Evolutionary conservation across 1,284 basidiomycete species (phyloP), one percentile per base, ranked within the genome.

Genomic region (Irpex rosettiformis): DNA sequence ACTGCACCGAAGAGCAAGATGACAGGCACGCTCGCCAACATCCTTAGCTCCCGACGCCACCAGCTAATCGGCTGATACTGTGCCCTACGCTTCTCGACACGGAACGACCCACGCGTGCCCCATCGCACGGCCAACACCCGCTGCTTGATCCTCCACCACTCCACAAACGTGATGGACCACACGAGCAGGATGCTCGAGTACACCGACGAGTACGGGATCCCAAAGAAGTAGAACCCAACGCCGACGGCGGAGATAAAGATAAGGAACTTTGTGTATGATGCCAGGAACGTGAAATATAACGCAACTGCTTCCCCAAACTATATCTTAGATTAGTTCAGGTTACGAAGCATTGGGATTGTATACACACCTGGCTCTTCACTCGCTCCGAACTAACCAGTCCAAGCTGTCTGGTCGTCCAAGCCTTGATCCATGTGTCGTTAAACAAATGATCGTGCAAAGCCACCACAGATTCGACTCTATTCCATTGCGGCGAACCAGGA

Each of bases 211-310:
- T 93, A 96, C 0, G 84, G 81, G 6, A 79, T 80, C 18, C 83
- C 82, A 69, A 87, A 80, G 71, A 86, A 81, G 73, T 83, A 89
- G 67, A 82, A 84, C 11, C 78, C 53, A 25, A 84, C 65, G 0
- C 91, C 91, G 21, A 88, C 73, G 2, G 70, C 70, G 3, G 90
- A 82, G 3, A 90, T 89, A 59, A 92, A 83, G 16, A 88, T 66
- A 33, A 96, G 82, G 28, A 88, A 85, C 40, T 82, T 81, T 0
- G 93, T 90, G 76, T 98, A 98, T 59, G 84, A 84, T 2, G 86
- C 83, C 8, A 98, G 79, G 76, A 96, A 97, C 56, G 86, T 84
- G 72, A 96, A 97, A 75, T 98, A 97, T 25, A 96, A 82, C n/a
- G 93, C 92, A 13, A 96, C 79, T 0, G 86, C 81, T 67, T 94